Percentiles rank a stretch among this genome's conserved stretches.
Conservation (phyloP, 2,329 filamentous ascomycete species). For the Aspergillus sp. region DNA sequence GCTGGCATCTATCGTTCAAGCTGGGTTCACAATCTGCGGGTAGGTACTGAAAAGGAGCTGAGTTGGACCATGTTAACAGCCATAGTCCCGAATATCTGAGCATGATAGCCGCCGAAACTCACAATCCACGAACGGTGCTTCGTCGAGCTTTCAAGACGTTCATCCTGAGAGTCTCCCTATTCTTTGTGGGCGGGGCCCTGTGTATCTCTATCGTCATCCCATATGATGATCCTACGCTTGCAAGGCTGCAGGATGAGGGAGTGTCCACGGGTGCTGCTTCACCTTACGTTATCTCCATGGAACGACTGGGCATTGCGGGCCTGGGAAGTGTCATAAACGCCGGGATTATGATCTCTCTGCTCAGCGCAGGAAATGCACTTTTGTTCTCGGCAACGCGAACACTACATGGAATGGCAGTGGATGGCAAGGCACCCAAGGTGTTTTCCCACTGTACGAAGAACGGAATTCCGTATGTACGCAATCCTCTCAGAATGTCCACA, state of each 20-base stretch:
- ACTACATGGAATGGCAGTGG: conserved; percentile 63
- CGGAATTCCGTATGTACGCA: conserved; percentile 60
- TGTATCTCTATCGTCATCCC: conserved; percentile 67
- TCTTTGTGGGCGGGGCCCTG: conserved; percentile 70
- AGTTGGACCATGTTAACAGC: not conserved
- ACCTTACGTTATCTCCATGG: conserved; percentile 66
- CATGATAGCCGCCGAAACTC: conserved; percentile 64
- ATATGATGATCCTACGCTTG: conserved; percentile 61
- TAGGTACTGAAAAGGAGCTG: not conserved
- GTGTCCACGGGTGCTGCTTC: conserved; percentile 34
- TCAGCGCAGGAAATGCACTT: conserved; percentile 63
- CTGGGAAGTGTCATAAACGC: conserved; percentile 69
- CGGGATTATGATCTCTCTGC: conserved; percentile 63
- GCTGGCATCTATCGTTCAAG: conserved; percentile 69
- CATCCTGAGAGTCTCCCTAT: conserved; percentile 69
- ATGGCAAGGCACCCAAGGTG: conserved; percentile 57
- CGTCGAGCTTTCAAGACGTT: conserved; percentile 71
- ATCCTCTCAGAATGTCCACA: not conserved
- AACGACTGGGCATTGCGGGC: conserved; percentile 57
- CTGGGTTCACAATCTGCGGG: conserved; percentile 52
- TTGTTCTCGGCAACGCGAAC: conserved; percentile 65
- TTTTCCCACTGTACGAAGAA: conserved; percentile 52
- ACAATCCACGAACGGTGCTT: conserved; percentile 65
- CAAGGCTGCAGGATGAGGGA: conserved; percentile 10
- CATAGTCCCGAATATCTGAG: conserved; percentile 57